Conservation (phyloP, 345 rosid genomes). For the Erucastrum elatum region DNA sequence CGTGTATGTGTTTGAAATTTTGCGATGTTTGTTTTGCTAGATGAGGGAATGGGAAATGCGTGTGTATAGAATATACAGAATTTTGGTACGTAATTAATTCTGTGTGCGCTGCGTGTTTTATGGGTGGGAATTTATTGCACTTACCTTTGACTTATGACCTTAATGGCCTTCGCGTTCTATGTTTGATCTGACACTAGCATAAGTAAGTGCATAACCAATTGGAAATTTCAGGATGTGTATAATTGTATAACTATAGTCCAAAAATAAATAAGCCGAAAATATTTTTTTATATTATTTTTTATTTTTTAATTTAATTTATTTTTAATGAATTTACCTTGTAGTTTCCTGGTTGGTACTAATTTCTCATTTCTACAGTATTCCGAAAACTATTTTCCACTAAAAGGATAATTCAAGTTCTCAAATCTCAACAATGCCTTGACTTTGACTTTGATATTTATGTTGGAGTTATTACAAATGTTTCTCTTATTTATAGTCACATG, state of each 20-base stretch:
- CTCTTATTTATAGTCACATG: neutral
- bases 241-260: neutral
- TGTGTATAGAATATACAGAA: too few species aligned
- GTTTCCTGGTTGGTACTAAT: neutral
- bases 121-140: too few species aligned
- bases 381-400: neutral
- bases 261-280: neutral
- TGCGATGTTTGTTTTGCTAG: too few species aligned
- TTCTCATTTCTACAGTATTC: too few species aligned
- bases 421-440: neutral
- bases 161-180: constrained; percentile 4
- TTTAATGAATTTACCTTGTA: neutral
- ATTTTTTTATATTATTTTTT: too few species aligned
- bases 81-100: too few species aligned
- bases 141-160: neutral
- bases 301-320: too few species aligned
- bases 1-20: too few species aligned
- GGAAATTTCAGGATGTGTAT: neutral
- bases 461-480: neutral
- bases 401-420: neutral
- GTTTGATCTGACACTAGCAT: neutral
- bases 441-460: neutral
- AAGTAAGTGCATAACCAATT: too few species aligned
- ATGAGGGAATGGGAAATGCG: too few species aligned
- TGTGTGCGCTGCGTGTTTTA: too few species aligned